These are phyloP conservation scores for Ustilago xerochloae DNA, from an alignment of 1,284 basidiomycete species.

Conservation along the genomic window DNA sequence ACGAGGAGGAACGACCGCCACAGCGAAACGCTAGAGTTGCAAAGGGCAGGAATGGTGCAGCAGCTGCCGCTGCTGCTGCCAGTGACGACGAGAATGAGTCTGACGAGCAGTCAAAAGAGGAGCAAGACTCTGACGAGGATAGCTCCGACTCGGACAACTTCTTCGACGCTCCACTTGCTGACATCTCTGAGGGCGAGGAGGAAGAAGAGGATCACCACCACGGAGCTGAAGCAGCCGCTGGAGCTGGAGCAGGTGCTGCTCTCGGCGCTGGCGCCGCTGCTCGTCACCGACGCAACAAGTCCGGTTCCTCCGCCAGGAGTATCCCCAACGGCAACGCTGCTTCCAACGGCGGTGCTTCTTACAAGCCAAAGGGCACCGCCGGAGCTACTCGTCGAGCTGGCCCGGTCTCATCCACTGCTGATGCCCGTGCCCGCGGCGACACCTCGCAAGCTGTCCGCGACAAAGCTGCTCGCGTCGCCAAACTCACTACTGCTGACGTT, in stretches of 20 bases:
- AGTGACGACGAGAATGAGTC: constrained; percentile 18
- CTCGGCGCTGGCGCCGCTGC: constrained; percentile 23
- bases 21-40: constrained; percentile 10
- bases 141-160: constrained; percentile 52
- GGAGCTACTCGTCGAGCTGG: constrained; percentile 48
- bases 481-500: constrained; percentile 58
- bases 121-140: constrained; percentile 22
- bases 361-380: constrained; percentile 46
- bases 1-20: constrained; percentile 7
- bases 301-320: constrained; percentile 12
- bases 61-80: constrained; percentile 13
- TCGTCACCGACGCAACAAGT: constrained; percentile 35
- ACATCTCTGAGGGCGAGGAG: constrained; percentile 57
- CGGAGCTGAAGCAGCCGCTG: constrained; percentile 12
- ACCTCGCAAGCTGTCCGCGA: constrained; percentile 45
- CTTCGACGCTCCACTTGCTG: constrained; percentile 59
- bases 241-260: constrained; percentile 8
- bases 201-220: constrained; percentile 43
- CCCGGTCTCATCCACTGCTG: constrained; percentile 22
- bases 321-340: constrained; percentile 9
- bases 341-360: not conserved
- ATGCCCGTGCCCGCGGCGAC: constrained; percentile 49
- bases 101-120: constrained; percentile 7
- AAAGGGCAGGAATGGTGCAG: constrained; percentile 19
- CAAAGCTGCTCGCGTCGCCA: constrained; percentile 59